A percentile compares a stretch with the other conserved stretches of the same genome.
These are phyloP conservation scores for Jaapia argillacea DNA, from an alignment of 768 basidiomycete species.

Conservation along the genomic window DNA sequence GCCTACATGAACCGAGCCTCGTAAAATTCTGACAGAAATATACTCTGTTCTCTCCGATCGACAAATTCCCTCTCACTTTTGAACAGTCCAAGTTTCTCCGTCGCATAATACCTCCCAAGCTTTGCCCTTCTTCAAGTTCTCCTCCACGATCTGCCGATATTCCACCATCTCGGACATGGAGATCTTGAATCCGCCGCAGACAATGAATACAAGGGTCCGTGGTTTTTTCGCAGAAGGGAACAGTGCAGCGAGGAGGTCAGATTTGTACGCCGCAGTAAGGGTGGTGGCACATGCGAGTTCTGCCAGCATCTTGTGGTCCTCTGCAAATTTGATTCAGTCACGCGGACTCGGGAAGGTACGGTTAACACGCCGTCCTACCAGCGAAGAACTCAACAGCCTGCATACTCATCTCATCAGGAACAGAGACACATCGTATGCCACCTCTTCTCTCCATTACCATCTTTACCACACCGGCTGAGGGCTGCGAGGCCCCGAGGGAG, in stretches of 20 bases:
- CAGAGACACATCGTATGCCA: conserved; percentile 43
- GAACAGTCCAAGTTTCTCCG: neutral
- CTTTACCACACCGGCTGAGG: conserved; percentile 49
- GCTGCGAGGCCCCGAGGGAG: conserved; percentile 62
- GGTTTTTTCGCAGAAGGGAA: conserved; percentile 6
- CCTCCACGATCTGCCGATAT: conserved; percentile 23
- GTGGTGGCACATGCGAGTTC: conserved; percentile 71
- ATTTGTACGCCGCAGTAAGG: conserved; percentile 55
- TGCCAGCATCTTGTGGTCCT: conserved; percentile 67
- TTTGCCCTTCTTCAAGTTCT: neutral
- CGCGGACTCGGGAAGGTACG: neutral
- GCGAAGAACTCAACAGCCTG: conserved; percentile 43
- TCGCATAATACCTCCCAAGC: neutral
- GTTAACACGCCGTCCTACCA: conserved; percentile 27
- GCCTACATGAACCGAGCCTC: too few relatives aligned
- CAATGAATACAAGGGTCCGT: conserved; percentile 48
- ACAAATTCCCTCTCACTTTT: neutral
- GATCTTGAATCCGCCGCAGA: conserved; percentile 66
- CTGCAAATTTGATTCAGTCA: conserved; percentile 22
- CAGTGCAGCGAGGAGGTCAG: conserved; percentile 40
- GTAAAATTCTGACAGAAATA: too few relatives aligned
- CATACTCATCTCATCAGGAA: conserved; percentile 67
- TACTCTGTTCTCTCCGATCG: too few relatives aligned
- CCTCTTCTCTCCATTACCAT: conserved; percentile 56
- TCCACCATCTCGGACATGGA: conserved; percentile 41